These are phyloP conservation scores for Viola pubescens DNA, from an alignment of 441 rosid genomes.

Conservation along the genomic window DNA sequence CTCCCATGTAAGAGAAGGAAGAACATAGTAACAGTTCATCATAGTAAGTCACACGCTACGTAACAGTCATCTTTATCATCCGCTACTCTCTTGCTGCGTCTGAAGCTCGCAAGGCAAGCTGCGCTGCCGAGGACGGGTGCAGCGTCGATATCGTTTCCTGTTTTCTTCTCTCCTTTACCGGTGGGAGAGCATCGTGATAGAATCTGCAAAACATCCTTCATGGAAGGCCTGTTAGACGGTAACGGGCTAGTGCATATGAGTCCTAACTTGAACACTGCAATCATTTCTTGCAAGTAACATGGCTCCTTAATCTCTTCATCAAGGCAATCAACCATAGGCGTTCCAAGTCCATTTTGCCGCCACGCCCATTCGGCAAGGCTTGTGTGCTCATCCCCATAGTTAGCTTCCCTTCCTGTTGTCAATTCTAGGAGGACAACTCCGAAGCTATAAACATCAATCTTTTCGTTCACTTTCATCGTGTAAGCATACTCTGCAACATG, in stretches of 20 bases:
- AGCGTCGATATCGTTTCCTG: constrained; percentile 34
- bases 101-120: constrained; percentile 39
- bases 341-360: constrained; percentile 31
- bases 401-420: constrained; percentile 50
- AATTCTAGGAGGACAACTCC: constrained; percentile 64
- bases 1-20: neutral
- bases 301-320: constrained; percentile 38
- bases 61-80: constrained; percentile 16
- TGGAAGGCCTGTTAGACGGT: constrained; percentile 45
- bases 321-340: constrained; percentile 28
- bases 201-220: constrained; percentile 43
- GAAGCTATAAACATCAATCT: constrained; percentile 60
- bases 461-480: constrained; percentile 42
- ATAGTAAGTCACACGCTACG: constrained; percentile 16
- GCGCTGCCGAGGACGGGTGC: constrained; percentile 46
- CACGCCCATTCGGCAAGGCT: constrained; percentile 63
- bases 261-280: constrained; percentile 46
- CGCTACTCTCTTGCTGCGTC: constrained; percentile 27
- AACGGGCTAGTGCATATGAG: constrained; percentile 34
- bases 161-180: constrained; percentile 23
- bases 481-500: constrained; percentile 42
- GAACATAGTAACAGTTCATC: neutral
- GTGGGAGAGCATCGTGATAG: constrained; percentile 37
- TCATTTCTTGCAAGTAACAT: constrained; percentile 35
- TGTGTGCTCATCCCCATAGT: constrained; percentile 41